These are phyloP conservation scores for Pelargonium nanum DNA, from an alignment of 345 rosid genomes.

Conservation along the genomic window DNA sequence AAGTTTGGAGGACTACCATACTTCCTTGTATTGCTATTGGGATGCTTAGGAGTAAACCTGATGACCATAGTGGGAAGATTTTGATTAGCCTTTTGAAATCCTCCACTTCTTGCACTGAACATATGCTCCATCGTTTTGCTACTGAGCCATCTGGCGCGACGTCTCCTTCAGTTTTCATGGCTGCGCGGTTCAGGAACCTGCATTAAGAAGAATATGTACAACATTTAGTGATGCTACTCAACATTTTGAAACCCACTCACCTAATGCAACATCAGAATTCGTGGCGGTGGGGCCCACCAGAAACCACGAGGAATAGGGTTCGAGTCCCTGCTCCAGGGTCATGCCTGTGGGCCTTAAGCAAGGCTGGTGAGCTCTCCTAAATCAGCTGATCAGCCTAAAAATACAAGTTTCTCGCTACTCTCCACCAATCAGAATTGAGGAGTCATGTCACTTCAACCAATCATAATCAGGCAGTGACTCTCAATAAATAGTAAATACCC, in stretches of 20 bases:
- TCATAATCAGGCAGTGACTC: no score
- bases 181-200: slow-evolving; percentile 41
- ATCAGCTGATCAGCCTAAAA: no score
- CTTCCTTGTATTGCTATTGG: slow-evolving; percentile 22
- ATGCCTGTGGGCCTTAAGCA: no score
- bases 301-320: no score
- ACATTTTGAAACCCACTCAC: not conserved
- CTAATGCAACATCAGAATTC: no score
- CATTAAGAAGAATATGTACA: not conserved
- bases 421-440: no score
- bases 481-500: no score
- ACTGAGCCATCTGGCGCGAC: slow-evolving; percentile 16
- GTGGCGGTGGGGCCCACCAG: no score
- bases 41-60: slow-evolving; percentile 20
- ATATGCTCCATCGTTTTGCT: slow-evolving; percentile 35
- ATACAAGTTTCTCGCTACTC: no score
- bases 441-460: no score
- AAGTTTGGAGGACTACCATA: slow-evolving; percentile 38
- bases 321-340: no score
- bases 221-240: not conserved
- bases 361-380: no score
- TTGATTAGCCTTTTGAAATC: slow-evolving; percentile 39
- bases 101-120: slow-evolving; percentile 52
- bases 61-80: slow-evolving; percentile 31
- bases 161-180: slow-evolving; percentile 31